Conservation (phyloP, 306 rosid species). For the Cucumis hystrix region DNA sequence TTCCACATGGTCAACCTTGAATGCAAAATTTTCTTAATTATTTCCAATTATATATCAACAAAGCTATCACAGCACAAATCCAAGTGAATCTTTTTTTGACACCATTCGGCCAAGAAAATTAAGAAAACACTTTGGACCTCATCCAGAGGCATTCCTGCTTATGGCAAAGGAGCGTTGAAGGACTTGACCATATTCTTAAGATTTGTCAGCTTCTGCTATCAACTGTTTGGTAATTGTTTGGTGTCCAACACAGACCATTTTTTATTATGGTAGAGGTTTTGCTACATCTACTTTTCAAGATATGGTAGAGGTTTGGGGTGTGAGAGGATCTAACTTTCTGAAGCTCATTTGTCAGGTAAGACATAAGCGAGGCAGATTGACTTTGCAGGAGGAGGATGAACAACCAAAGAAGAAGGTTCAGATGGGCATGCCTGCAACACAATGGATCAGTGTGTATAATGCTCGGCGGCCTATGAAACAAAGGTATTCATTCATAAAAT, state of each 20-base stretch:
- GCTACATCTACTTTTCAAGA: no score
- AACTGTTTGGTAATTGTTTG: no score
- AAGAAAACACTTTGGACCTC: background rate
- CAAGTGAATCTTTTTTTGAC: background rate
- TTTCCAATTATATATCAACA: no score
- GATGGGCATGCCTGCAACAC: slow-evolving; percentile 69
- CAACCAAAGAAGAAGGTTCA: slow-evolving; percentile 78
- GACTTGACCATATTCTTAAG: background rate
- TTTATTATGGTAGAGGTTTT: no score
- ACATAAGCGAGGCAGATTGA: slow-evolving; percentile 63
- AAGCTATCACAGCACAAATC: no score
- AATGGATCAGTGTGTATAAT: slow-evolving; percentile 84
- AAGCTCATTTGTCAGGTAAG: slow-evolving; percentile 62
- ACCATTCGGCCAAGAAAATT: background rate
- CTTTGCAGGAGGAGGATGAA: slow-evolving; percentile 58
- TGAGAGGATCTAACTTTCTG: slow-evolving; percentile 9
- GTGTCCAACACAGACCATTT: no score
- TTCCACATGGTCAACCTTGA: no score
- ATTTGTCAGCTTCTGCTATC: background rate
- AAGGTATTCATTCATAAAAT: slow-evolving; percentile 34
- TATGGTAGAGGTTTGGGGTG: background rate
- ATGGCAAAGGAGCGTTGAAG: background rate
- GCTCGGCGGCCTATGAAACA: slow-evolving; percentile 80
- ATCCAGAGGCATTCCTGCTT: background rate
- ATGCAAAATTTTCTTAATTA: no score